Evolutionary conservation across 768 basidiomycete genomes (phyloP).

Genomic region (Cantharellus anzutake): DNA sequence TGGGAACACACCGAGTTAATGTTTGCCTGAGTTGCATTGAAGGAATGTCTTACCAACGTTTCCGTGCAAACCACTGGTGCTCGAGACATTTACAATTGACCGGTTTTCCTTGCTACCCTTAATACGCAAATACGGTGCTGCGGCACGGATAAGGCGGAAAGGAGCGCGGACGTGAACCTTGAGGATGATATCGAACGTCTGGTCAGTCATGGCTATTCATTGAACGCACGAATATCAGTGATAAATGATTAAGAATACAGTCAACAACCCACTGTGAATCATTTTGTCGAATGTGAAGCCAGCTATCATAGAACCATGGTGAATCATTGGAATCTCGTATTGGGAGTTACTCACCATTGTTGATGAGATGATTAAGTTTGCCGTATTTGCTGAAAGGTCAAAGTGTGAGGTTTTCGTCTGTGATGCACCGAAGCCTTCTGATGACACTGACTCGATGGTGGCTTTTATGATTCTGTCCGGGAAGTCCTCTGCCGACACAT

Average conservation of each 20-base stretch:
- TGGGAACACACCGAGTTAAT: too few species aligned
- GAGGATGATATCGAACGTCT: slow-evolving; percentile 62
- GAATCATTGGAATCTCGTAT: background rate
- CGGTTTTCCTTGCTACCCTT: slow-evolving; percentile 52
- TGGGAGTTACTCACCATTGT: slow-evolving; percentile 33
- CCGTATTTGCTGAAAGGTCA: slow-evolving; percentile 42
- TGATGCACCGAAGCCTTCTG: background rate
- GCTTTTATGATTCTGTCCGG: slow-evolving; percentile 59
- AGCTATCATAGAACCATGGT: slow-evolving; percentile 20
- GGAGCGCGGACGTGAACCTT: slow-evolving; percentile 76
- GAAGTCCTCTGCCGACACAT: slow-evolving; percentile 70
- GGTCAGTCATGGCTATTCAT: slow-evolving; percentile 41
- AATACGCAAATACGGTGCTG: slow-evolving; percentile 68
- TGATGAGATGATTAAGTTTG: slow-evolving; percentile 73
- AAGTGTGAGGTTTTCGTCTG: background rate
- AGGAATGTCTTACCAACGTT: slow-evolving; percentile 22
- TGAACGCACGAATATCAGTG: too few species aligned
- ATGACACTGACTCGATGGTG: slow-evolving; percentile 44
- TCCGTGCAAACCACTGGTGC: slow-evolving; percentile 65
- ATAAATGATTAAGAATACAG: too few species aligned
- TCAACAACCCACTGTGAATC: slow-evolving; percentile 33
- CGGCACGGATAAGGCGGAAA: slow-evolving; percentile 67
- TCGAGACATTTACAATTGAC: slow-evolving; percentile 67
- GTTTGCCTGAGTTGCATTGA: too few species aligned
- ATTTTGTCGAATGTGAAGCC: slow-evolving; percentile 75